A percentile compares a stretch with the other conserved stretches of the same genome.
phyloP scores from a whole-genome alignment of 78 protist species.

The Tieghemostelium lacteum region DNA sequence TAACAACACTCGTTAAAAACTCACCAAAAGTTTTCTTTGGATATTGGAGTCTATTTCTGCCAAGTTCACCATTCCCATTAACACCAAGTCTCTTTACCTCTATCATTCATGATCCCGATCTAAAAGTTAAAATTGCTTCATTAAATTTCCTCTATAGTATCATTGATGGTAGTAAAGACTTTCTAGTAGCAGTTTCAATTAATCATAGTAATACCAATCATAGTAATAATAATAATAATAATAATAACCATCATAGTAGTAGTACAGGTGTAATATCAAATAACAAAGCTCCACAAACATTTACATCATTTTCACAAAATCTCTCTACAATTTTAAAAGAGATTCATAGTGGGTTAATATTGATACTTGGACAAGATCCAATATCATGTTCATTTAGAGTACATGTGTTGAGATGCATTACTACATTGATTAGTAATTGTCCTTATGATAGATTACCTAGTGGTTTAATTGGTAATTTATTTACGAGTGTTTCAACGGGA shows the following conservation, averaged over 20 bases:
- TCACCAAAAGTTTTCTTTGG: slow-evolving; percentile 63
- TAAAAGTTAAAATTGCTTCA: slow-evolving; percentile 22
- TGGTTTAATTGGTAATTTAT: not conserved
- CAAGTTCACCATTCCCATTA: slow-evolving; percentile 15
- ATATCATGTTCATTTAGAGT: slow-evolving; percentile 1
- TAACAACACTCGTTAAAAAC: slow-evolving; percentile 15
- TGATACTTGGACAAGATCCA: slow-evolving; percentile 8
- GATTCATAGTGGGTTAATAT: slow-evolving; percentile 33
- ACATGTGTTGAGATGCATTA: slow-evolving; percentile 23
- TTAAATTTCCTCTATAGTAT: slow-evolving; percentile 8
- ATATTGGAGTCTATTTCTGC: slow-evolving; percentile 43
- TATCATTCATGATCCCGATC: slow-evolving; percentile 34
- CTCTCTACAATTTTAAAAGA: slow-evolving; percentile 48
- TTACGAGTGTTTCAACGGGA: not conserved
- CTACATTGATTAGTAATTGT: slow-evolving; percentile 19
- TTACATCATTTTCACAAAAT: slow-evolving; percentile 55
- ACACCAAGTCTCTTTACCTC: slow-evolving; percentile 45
- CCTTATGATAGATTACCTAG: slow-evolving; percentile 24
- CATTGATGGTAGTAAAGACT: slow-evolving; percentile 52
- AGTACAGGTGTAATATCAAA: not conserved
- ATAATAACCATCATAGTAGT: no score
- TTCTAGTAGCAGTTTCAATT: slow-evolving; percentile 4
- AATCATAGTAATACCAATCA: not conserved
- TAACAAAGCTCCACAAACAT: not conserved
- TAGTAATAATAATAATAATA: not conserved